Base-by-base conservation (phyloP, 2,329 filamentous ascomycete genomes). In the Paracoccidioides brasiliensis region DNA sequence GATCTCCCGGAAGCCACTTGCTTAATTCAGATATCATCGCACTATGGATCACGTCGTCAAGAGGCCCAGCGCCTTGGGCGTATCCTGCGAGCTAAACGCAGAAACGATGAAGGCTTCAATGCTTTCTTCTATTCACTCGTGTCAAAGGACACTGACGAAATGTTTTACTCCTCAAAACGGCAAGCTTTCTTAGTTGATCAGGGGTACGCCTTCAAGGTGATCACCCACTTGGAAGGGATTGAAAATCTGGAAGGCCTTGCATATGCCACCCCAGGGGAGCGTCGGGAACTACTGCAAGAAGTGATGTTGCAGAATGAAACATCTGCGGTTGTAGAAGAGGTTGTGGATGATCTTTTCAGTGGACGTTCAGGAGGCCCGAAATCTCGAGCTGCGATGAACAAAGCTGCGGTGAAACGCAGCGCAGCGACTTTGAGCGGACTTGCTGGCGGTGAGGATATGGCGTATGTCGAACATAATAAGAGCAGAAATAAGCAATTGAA, bases 91-190 rank as follows among this genome's bases (percentile, higher is more conserved):
- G 93, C 93, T 12, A 98, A 98, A 73, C 83, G 93, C 15, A 81
- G 93, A 68, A 97, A 96, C 64, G 93, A 98, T 63, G 93, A 97
- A 69, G 93, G 93, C 6, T 98, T 98, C 72, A 98, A 98, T 67
- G 93, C 93, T 0, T 98, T 97, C 71, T 98, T 98, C 76, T 98
- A 98, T 73, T 95, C 89, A 0, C 80, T 98, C 0, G 93, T 98
- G 3, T 95, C 88, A 5, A 97, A 97, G 69, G 93, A 98, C 67
- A 98, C 93, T 0, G 85, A 90, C 59, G 93, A 98, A 70, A 97
- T 98, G 91, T 93, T 84, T 68, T 98, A 95, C 70, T 96, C 91
- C 0, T 90, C 90, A 3, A 97, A 96, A 71, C 82, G 93, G 8
- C 93, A 98, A 71, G 91, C 93, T 0, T 98, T 98, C 74, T 78